A percentile compares a stretch with the other conserved stretches of the same genome.
Evolutionary conservation across 2,329 filamentous ascomycete species (phyloP).

Genomic region (Biscogniauxia marginata): DNA sequence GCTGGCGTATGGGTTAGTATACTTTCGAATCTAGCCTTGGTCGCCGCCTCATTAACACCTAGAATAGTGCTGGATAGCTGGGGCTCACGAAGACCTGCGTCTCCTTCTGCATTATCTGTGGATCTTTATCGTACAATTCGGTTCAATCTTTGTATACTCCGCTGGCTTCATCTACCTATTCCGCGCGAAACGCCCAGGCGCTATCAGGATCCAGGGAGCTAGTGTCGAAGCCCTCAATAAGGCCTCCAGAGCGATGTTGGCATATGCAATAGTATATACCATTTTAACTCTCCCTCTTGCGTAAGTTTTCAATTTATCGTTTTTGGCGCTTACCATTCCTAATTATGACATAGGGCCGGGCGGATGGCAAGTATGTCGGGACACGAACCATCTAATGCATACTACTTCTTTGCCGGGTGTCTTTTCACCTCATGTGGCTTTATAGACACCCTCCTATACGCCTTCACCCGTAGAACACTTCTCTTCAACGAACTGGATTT

Average conservation of each 20-base stretch:
- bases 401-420: slow-evolving; percentile 32
- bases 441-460: slow-evolving; percentile 42
- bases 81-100: slow-evolving; percentile 43
- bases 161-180: slow-evolving; percentile 33
- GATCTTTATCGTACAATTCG: slow-evolving; percentile 54
- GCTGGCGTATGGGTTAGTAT: slow-evolving; percentile 49
- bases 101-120: slow-evolving; percentile 54
- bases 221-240: slow-evolving; percentile 24
- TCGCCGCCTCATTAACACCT: no score
- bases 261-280: slow-evolving; percentile 51
- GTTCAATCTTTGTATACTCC: slow-evolving; percentile 49
- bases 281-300: slow-evolving; percentile 50
- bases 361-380: slow-evolving; percentile 50
- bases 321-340: background rate
- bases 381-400: slow-evolving; percentile 34
- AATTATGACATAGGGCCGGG: slow-evolving; percentile 33
- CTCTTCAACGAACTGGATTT: slow-evolving; percentile 25
- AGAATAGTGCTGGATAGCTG: slow-evolving; percentile 51
- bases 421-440: slow-evolving; percentile 41
- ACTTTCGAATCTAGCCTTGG: no score
- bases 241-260: slow-evolving; percentile 50
- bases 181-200: slow-evolving; percentile 14
- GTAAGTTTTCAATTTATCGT: slow-evolving; percentile 10
- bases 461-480: slow-evolving; percentile 40
- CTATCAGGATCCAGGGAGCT: slow-evolving; percentile 14